Evolutionary conservation across 768 basidiomycete species (phyloP).

Genomic region (Suillus tomentosus): DNA sequence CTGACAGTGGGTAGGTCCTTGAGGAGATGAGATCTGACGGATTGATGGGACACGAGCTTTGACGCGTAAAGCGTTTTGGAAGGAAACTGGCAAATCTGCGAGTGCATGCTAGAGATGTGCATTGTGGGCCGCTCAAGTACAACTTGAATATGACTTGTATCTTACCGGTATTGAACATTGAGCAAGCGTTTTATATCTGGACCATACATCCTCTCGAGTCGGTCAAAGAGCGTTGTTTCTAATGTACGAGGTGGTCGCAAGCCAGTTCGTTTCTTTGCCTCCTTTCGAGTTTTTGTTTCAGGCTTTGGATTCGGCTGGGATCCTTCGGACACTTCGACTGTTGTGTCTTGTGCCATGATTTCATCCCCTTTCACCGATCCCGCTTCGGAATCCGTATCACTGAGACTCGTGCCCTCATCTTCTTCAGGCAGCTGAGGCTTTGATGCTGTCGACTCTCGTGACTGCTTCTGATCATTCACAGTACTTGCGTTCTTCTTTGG

Average conservation of each 20-base stretch:
- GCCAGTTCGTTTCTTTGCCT: constrained; percentile 13
- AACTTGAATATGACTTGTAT: background rate
- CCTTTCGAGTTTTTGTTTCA: constrained; percentile 18
- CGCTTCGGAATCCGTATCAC: constrained; percentile 18
- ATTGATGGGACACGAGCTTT: constrained; percentile 65
- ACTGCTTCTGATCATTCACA: constrained; percentile 9
- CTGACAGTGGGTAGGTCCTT: constrained; percentile 61
- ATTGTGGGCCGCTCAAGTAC: background rate
- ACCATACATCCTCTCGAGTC: constrained; percentile 89
- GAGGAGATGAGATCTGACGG: constrained; percentile 75
- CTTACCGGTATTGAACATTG: constrained; percentile 84
- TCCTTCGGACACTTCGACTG: background rate
- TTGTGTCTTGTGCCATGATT: constrained; percentile 23
- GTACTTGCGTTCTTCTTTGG: constrained; percentile 7
- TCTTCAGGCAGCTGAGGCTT: constrained; percentile 15
- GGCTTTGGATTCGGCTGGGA: constrained; percentile 7
- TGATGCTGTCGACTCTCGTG: constrained; percentile 1
- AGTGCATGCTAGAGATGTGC: constrained; percentile 69
- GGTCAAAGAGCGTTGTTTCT: constrained; percentile 89
- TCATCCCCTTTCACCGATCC: constrained; percentile 24
- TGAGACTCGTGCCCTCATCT: background rate
- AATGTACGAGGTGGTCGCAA: constrained; percentile 70
- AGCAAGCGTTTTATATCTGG: constrained; percentile 82
- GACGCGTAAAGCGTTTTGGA: constrained; percentile 79
- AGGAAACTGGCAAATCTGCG: constrained; percentile 82